Evolutionary conservation across 2,329 filamentous ascomycete genomes (phyloP), one percentile per base, ranked within the genome.

Genomic region (Fusarium paranaense): DNA sequence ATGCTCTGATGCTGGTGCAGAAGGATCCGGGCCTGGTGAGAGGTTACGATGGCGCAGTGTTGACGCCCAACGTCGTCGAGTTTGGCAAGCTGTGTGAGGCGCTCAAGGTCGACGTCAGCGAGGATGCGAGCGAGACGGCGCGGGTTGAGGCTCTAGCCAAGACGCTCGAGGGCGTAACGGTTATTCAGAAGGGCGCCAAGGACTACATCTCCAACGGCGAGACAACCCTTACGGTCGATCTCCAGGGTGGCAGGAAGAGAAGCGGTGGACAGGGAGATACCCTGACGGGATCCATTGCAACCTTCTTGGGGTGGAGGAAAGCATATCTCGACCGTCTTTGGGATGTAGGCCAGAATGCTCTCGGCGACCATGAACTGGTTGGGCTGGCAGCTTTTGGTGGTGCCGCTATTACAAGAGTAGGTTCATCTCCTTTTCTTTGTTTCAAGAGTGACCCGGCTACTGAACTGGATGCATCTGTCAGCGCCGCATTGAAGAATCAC

Each of bases 231-330:
- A 85, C 93, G 0, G 93, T 92, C 30, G 95, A 98, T 76, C 84
- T 95, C 4, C 85, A 90, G 78, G 97, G 97, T 10, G 96, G 96
- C 1, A 84, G 91, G 82, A 99, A 99, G 89, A 88, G 97, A 74
- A 96, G 94, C 67, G 97, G 96, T 57, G 97, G 97, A 0, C 97
- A 99, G 84, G 97, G 97, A 2, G 97, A 99, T 84, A 98, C 97
- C 5, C 86, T 99, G 74, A 98, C 97, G 0, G 97, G 97, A 2
- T 92, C 92, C 37, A 86, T 99, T 74, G 97, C 94, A 2, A 98
- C 97, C 5, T 91, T 99, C 75, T 83, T 98, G 73, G 95, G 91
- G 2, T 99, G 96, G 92, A 89, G 96, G 70, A 92, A 92, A 81
- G 95, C 95, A 25, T 99, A 99, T 82, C 86, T 95, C 63, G 94